Percentiles rank a stretch among this genome's conserved stretches.
Conservation (phyloP, 345 rosid genomes). For the Crucihimalaya himalaica region DNA sequence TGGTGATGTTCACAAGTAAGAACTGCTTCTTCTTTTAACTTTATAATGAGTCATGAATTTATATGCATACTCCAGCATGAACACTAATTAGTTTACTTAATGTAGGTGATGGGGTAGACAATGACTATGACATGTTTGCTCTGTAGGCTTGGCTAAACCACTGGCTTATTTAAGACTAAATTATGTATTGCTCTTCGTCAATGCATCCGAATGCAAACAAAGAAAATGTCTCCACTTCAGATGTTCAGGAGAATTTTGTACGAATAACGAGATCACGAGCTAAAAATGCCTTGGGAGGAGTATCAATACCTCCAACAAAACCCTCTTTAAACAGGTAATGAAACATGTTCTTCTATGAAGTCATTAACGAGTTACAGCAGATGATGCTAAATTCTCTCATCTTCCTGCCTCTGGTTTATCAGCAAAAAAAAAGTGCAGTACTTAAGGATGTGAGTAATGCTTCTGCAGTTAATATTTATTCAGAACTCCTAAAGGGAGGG, state of each 20-base stretch:
- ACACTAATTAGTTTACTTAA: not conserved
- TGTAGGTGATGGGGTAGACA: not conserved
- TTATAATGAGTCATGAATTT: not conserved
- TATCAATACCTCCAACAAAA: slow-evolving; percentile 54
- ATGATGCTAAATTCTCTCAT: slow-evolving; percentile 49
- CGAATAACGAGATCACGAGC: slow-evolving; percentile 78
- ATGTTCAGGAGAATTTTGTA: slow-evolving; percentile 43
- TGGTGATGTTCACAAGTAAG: slow-evolving; percentile 75
- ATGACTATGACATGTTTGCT: slow-evolving; percentile 2
- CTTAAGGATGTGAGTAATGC: slow-evolving; percentile 76
- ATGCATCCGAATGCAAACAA: slow-evolving; percentile 63
- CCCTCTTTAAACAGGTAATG: slow-evolving; percentile 68
- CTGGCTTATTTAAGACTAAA: slow-evolving; percentile 3
- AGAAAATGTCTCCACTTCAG: slow-evolving; percentile 49
- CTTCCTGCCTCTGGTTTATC: slow-evolving; percentile 41
- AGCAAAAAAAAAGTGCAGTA: slow-evolving; percentile 75
- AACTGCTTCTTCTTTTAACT: slow-evolving; percentile 2
- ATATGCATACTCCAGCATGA: not conserved
- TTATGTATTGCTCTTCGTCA: slow-evolving; percentile 39
- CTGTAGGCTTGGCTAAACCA: slow-evolving; percentile 31
- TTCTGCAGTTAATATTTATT: slow-evolving; percentile 34
- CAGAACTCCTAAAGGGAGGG: slow-evolving; percentile 42
- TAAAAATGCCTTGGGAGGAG: slow-evolving; percentile 58
- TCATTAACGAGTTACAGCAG: slow-evolving; percentile 54
- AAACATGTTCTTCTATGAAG: slow-evolving; percentile 42